phyloP scores from a whole-genome alignment of 306 rosid genomes.

The Canavalia gladiata region DNA sequence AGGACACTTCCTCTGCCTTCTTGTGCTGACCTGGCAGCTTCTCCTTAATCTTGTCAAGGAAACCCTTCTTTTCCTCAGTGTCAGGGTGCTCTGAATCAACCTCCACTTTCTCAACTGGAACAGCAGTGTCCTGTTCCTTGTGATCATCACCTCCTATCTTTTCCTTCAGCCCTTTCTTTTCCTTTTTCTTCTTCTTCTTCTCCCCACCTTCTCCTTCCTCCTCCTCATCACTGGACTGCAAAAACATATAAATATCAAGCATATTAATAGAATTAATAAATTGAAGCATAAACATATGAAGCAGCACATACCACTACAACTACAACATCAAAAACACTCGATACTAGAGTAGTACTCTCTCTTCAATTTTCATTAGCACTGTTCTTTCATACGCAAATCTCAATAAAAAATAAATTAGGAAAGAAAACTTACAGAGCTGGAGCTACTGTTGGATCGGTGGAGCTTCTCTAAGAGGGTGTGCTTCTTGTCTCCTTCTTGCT shows the following conservation, averaged over 20 bases:
- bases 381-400: no score
- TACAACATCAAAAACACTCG: no score
- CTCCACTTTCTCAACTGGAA: constrained; percentile 63
- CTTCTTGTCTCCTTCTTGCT: constrained; percentile 47
- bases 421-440: constrained; percentile 56
- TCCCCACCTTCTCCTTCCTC: constrained; percentile 52
- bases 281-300: no score
- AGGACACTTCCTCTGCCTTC: constrained; percentile 64
- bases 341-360: no score
- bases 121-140: constrained; percentile 38
- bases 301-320: no score
- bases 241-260: constrained; percentile 21
- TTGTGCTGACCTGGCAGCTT: constrained; percentile 74
- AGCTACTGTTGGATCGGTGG: constrained; percentile 51
- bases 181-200: constrained; percentile 59
- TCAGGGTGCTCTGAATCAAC: constrained; percentile 42
- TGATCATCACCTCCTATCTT: constrained; percentile 35
- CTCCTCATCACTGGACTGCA: constrained; percentile 77
- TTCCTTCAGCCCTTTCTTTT: constrained; percentile 56
- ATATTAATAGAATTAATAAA: neutral
- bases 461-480: constrained; percentile 49
- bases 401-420: neutral
- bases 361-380: no score
- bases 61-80: constrained; percentile 72
- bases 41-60: constrained; percentile 74